Evolutionary conservation across 2,329 filamentous ascomycete genomes (phyloP), one percentile per base, ranked within the genome.

Genomic region (Septoria petroselini): DNA sequence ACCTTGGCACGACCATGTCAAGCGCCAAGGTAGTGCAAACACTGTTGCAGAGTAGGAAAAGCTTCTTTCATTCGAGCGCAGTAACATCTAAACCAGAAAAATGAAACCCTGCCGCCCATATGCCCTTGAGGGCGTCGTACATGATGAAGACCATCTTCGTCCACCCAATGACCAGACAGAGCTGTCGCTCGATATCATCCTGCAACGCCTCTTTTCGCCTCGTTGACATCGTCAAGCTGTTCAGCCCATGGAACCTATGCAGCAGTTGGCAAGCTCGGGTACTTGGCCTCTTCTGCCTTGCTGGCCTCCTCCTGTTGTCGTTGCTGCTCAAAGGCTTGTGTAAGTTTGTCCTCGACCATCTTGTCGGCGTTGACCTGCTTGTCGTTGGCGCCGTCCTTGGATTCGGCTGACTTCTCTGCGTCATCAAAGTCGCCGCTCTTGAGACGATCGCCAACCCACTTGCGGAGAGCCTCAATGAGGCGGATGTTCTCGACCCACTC

Each of bases 401-500:
- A 23, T 21, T 51, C 46, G 18, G 47, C 45, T 12, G 52, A 52
- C 27, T 58, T 42, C n/a, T 41, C 43, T 33, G 51, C 65, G 3
- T 68, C 66, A n/a, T 63, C 57, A 49, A 69, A 82, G 29, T 81
- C 77, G 29, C 75, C 76, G 33, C 70, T 68, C 52, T 79, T 73
- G 17, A 84, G 69, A 44, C 77, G 71, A 41, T 78, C 73, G 48
- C 76, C 75, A 58, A 84, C 74, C 65, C 78, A 79, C 15, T 75
- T 74, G 35, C 81, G 74, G 29, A 84, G 72, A 42, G 75, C 73
- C 67, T 84, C 81, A 23, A 84, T 78, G 7, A 81, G 73, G n/a
- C 81, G 78, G 47, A 82, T 79, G 66, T 83, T 82, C 64, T 82
- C 78, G 7, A 84, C 76, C 81, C 81, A 84, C 4, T 68, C 68